Evolutionary conservation across 345 rosid genomes (phyloP), one percentile per base, ranked within the genome.

Genomic region (Syzygium oleosum): DNA sequence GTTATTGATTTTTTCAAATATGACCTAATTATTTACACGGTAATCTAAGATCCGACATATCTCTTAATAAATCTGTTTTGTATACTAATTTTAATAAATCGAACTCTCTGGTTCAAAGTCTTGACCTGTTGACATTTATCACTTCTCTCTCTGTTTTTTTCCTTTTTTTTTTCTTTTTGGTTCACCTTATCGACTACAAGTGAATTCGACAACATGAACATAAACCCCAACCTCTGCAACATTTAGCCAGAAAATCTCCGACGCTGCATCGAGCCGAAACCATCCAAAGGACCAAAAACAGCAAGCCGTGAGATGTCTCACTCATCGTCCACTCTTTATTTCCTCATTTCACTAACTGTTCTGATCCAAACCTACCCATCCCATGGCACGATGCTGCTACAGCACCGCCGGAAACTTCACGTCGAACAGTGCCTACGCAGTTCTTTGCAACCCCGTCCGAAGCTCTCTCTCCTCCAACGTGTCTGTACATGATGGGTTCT

Each of bases 401-500:
- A 4, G 43, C 43, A 41, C 43, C 5, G 6, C 43, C 43, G 43
- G 43, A 4, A 41, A 41, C 43, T 41, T 41, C 43, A 41, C 43
- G 43, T 41, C 43, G 43, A 41, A 41, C 43, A 41, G 43, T 5
- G 5, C 43, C 43, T 41, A 41, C 43, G 4, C 41, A 38, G 4
- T 3, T 3, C 3, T 3, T 3, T 38, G 41, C 4, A 3, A 38
- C 41, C 4, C 41, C 4, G 41, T 38, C 41, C 4, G 3, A 3
- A 41, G 43, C 43, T 41, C 43, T 41, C 5, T 41, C 1, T 41
- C 43, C 43, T 41, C 43, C 43, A 4, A 41, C 43, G 43, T 41
- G 43, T 1, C 43, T 41, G 43, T 1, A 41, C 43, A 41, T 41
- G 43, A 41, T 41, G 43, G 43, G 6, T 41, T 41, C 43, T 5